Conservation (phyloP, 23 red algal species). For the Chondrus crispus region DNA sequence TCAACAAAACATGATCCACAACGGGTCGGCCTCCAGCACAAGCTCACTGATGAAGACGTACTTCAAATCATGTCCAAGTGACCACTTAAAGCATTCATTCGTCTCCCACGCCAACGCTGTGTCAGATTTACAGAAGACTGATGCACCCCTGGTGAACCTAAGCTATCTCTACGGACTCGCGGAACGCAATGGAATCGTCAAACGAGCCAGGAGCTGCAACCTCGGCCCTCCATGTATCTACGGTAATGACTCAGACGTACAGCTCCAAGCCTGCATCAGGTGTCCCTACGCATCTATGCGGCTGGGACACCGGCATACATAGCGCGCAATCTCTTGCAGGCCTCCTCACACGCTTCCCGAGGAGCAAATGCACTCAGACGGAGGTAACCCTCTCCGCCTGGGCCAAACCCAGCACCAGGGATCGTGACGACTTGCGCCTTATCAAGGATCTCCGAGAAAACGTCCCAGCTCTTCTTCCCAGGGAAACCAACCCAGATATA, state of each 20-base stretch:
- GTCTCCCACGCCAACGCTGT: too few species aligned
- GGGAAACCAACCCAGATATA: conserved; percentile 96
- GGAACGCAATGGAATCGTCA: too few species aligned
- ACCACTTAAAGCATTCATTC: not conserved
- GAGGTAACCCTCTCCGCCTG: conserved; percentile 86
- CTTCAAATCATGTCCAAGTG: conserved; percentile 82
- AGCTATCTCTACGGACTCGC: too few species aligned
- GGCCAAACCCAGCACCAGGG: conserved; percentile 95
- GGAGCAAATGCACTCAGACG: conserved; percentile 92
- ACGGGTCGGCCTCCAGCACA: conserved; percentile 83
- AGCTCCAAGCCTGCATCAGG: too few species aligned
- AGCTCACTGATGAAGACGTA: conserved; percentile 89
- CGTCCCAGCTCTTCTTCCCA: conserved; percentile 89
- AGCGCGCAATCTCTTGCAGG: conserved; percentile 62
- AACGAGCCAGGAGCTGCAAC: too few species aligned
- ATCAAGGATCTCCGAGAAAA: conserved; percentile 91
- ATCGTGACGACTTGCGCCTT: conserved; percentile 93
- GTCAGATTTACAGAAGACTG: too few species aligned
- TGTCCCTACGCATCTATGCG: too few species aligned
- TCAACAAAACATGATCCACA: conserved; percentile 91
- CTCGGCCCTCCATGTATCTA: too few species aligned
- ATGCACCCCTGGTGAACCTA: too few species aligned
- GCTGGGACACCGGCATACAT: conserved; percentile 57
- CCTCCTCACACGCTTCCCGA: conserved; percentile 72
- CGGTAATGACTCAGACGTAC: too few species aligned